Base-by-base conservation (phyloP, 306 rosid genomes). In the Coriaria nepalensis region DNA sequence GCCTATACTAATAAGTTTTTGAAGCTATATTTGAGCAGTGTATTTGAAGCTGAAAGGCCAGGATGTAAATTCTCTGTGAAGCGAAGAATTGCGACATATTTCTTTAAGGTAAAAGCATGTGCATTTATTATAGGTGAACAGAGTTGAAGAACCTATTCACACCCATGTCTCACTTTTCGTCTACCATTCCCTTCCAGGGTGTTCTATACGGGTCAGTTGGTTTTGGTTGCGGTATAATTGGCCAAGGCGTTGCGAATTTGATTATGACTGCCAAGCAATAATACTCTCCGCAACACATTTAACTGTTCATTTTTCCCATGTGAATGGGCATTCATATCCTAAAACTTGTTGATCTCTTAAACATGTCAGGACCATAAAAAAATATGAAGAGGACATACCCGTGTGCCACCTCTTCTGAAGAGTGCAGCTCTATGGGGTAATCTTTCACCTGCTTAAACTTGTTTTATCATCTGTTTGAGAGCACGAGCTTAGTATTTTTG, bases 161-260 rank as follows among this genome's bases (percentile, higher is more conserved):
- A 1, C 29, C 29, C 29, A 3, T 49, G 49, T 50, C 10, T 32
- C 29, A 13, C 46, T 32, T 43, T 57, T 39, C 43, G 59, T 35
- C 7, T 29, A 47, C 15, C 37, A 63, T 59, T 48, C 29, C 10
- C 5, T 45, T 75, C 65, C 76, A 90, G 98, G 98, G 98, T 57
- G 76, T 81, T 13, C 52, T 81, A 64, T 90, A 90, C 67, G 98
- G 93, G 53, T 56, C 76, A 2, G 95, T 85, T 65, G 98, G 98
- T 33, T 81, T 85, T 59, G 95, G 76, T 60, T 90, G 98, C 69
- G 98, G 98, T 47, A 72, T 90, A 36, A 37, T 90, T 52, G 98
- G 98, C 61, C 98, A 90, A 71, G 98, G 98, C 64, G 77, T 90
- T 56, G 95, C 94, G 61, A 90, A 90, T 68, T 66, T 71, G 73